Base-by-base conservation (phyloP, 768 basidiomycete species). In the Serendipita indica region DNA sequence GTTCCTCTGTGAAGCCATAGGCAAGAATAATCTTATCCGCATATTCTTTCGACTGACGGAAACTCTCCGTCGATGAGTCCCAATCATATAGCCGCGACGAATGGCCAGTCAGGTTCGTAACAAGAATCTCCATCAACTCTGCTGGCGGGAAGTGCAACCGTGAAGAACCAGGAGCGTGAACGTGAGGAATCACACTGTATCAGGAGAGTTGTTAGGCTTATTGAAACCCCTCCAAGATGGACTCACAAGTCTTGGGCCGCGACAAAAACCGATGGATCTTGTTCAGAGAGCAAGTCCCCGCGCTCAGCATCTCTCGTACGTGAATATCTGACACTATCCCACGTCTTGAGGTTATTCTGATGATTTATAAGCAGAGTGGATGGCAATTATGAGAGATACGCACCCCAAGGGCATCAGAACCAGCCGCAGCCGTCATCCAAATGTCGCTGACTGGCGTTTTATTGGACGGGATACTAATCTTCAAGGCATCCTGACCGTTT, bases 81-180 rank as follows among this genome's bases (percentile, higher is more conserved):
- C 88, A 91, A 6, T 69, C 69, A 66, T 84, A 78, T 28, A 85
- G 71, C 3, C 72, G 64, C 14, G 88, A 89, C 0, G 87, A 84
- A 3, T 79, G 75, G 39, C 88, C 88, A 32, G 84, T 70, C 3
- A 83, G 72, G 2, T 77, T 78, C 68, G 74, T 72, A 59, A 75
- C 76, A 30, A 89, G 72, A 3, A 77, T 78, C 12, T 67, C 61
- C 14, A 83, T 70, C 25, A 87, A 66, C 16, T 82, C 76, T 5
- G 64, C 62, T 46, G 75, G 73, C 3, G 72, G 67, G 22, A 81
- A 68, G 64, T 78, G 76, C 33, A 76, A 65, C n/a, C 74, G 64
- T 10, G 71, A 72, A 2, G 67, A 66, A 0, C 60, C 49, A 1
- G 74, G 67, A 37, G 77, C 71, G 32, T 71, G 69, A 35, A 79